phyloP scores from a whole-genome alignment of 1,139 yeast species.

The Pichia kudriavzevii region DNA sequence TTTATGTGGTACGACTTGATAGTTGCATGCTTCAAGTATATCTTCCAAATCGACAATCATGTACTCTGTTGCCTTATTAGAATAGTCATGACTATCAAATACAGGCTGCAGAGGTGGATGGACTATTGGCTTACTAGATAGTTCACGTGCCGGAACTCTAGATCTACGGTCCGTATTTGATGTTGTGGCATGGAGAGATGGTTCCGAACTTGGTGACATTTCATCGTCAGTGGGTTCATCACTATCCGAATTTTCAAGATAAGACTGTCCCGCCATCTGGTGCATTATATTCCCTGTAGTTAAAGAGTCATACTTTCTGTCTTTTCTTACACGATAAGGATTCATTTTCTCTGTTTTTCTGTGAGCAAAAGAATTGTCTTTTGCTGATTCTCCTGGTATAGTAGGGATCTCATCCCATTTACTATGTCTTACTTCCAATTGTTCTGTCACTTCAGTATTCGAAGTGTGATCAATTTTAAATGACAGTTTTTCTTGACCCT shows the following conservation, averaged over 20 bases:
- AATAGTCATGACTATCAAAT: conserved; percentile 10
- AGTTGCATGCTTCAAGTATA: conserved; percentile 13
- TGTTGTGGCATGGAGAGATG: too few relatives aligned
- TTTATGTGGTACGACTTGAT: conserved; percentile 14
- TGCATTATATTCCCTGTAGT: too few relatives aligned
- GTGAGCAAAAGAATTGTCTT: not conserved
- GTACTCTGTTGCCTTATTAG: conserved; percentile 11
- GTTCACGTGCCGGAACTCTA: too few relatives aligned
- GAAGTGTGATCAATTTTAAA: conserved; percentile 11
- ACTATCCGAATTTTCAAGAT: too few relatives aligned
- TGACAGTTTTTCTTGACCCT: conserved; percentile 3
- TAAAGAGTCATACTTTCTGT: too few relatives aligned
- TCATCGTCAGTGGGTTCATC: too few relatives aligned
- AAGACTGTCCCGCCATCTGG: too few relatives aligned
- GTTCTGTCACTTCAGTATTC: conserved; percentile 9
- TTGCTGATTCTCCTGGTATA: not conserved
- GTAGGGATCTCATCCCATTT: conserved; percentile 15
- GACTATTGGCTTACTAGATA: not conserved
- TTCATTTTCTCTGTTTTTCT: too few relatives aligned
- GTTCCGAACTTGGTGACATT: too few relatives aligned
- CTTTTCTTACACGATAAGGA: too few relatives aligned
- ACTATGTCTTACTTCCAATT: conserved; percentile 12
- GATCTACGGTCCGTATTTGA: too few relatives aligned
- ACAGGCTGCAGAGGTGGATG: not conserved
- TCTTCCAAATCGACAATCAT: conserved; percentile 20